These are phyloP conservation scores for Apophysomyces sp. DNA, from an alignment of 371 early-diverging fungal genomes.

Conservation along the genomic window DNA sequence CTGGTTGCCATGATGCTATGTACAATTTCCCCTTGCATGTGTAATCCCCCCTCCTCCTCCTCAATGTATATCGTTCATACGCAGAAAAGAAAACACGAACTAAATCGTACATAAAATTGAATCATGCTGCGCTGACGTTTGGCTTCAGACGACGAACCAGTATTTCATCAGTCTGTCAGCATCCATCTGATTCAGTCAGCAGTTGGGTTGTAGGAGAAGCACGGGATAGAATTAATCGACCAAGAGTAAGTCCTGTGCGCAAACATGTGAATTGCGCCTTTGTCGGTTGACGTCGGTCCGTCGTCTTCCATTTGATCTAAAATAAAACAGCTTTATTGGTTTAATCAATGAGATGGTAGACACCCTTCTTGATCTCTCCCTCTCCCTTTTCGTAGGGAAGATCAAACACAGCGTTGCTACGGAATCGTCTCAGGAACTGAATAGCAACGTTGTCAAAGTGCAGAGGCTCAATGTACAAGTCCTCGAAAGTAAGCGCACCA, in stretches of 20 bases:
- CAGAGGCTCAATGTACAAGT: constrained; percentile 81
- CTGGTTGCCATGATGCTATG: not conserved
- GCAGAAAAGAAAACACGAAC: not conserved
- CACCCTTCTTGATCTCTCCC: constrained; percentile 57
- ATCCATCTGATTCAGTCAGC: constrained; percentile 1
- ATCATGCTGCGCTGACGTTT: not conserved
- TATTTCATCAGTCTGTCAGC: not conserved
- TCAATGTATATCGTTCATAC: constrained; percentile 1
- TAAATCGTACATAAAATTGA: not conserved
- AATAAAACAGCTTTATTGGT: constrained; percentile 8
- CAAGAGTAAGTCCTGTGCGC: not conserved
- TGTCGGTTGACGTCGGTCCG: not conserved
- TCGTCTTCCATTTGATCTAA: not conserved
- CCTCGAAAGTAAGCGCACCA: constrained; percentile 79
- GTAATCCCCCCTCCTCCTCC: not conserved
- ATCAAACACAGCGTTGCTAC: constrained; percentile 67
- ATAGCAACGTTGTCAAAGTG: constrained; percentile 77
- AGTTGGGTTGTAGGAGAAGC: not conserved
- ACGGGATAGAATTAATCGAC: not conserved
- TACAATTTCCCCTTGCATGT: constrained; percentile 2
- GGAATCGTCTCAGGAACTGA: constrained; percentile 82
- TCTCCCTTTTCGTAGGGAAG: constrained; percentile 63
- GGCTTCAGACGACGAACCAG: not conserved
- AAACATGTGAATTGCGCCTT: not conserved
- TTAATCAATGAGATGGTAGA: constrained; percentile 61